Evolutionary conservation across 345 rosid species (phyloP).

Genomic region (Geranium rotundifolium): DNA sequence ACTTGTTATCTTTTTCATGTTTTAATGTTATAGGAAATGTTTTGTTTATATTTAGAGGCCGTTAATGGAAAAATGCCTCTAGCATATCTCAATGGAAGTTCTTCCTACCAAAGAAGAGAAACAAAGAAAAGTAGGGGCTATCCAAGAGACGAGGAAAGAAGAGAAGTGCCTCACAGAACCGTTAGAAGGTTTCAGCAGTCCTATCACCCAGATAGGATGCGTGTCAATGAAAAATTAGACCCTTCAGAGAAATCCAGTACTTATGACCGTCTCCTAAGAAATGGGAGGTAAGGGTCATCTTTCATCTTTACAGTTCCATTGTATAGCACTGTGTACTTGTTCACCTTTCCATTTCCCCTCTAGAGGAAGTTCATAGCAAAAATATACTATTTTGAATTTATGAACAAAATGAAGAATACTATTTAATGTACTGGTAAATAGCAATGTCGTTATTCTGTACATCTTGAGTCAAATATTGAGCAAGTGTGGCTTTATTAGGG

Average conservation of each 20-base stretch:
- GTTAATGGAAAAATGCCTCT: constrained; percentile 23
- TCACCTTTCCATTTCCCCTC: too few relatives aligned
- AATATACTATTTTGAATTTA: too few relatives aligned
- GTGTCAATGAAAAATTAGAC: constrained; percentile 22
- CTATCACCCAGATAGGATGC: constrained; percentile 22
- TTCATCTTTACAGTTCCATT: constrained; percentile 1
- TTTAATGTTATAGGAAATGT: constrained; percentile 12
- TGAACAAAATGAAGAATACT: too few relatives aligned
- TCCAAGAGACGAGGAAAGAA: constrained; percentile 24
- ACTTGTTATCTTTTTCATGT: neutral
- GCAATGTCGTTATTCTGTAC: neutral
- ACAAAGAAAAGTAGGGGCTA: constrained; percentile 19
- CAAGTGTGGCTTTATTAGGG: constrained; percentile 27
- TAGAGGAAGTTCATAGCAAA: neutral
- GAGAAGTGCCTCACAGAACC: constrained; percentile 21
- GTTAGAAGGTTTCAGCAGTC: constrained; percentile 22
- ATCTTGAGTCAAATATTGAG: neutral
- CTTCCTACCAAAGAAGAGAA: constrained; percentile 26
- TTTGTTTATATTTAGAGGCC: constrained; percentile 24
- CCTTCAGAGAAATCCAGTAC: constrained; percentile 22
- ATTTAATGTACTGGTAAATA: too few relatives aligned
- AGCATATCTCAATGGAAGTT: constrained; percentile 20
- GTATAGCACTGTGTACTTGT: neutral
- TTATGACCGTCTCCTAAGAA: constrained; percentile 50
- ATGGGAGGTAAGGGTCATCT: constrained; percentile 48